Evolutionary conservation across 768 basidiomycete genomes (phyloP), one percentile per base, ranked within the genome.

Genomic region (Collybia mongolica): DNA sequence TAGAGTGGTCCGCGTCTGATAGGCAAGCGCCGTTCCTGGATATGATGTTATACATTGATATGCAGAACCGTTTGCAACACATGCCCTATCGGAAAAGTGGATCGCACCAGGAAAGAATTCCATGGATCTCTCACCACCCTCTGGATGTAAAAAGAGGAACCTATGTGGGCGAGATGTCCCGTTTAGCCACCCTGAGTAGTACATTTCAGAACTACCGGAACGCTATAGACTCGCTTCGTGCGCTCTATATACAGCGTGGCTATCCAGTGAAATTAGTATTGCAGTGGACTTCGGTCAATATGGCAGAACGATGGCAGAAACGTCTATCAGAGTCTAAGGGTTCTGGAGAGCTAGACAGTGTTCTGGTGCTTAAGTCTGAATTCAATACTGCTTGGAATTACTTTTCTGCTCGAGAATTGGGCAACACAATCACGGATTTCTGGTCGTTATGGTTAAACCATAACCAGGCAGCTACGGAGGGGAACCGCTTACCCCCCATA

Each of bases 311-410:
- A 15, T 70, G 68, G 69, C 42, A 64, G 28, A 61, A 64, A 18
- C 48, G 65, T 11, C 48, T 66, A 9, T 36, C 45, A 22, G 26
- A 32, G 11, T 5, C 11, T 32, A 12, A 26, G 57, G 17, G 46
- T 40, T 24, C 42, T 8, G 18, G 20, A 18, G n/a, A n/a, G n/a
- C n/a, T n/a, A 38, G 56, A 60, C 36, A 54, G 50, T 18, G 61
- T 67, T 47, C 59, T 66, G 32, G 66, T 70, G 12, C 54, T 70
- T 12, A 70, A 67, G 53, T 54, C 67, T 2, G 18, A 54, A 7
- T 69, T 59, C 49, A 66, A 70, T 49, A 52, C 61, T 8, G 63
- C 58, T 32, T 70, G 67, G 68, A 64, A 68, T 64, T 65, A 60
- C 44, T 68, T 70, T 52, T 49, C 54, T 44, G 64, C 63, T 32